Conservation (phyloP, 441 rosid genomes). For the Mallotus japonicus region DNA sequence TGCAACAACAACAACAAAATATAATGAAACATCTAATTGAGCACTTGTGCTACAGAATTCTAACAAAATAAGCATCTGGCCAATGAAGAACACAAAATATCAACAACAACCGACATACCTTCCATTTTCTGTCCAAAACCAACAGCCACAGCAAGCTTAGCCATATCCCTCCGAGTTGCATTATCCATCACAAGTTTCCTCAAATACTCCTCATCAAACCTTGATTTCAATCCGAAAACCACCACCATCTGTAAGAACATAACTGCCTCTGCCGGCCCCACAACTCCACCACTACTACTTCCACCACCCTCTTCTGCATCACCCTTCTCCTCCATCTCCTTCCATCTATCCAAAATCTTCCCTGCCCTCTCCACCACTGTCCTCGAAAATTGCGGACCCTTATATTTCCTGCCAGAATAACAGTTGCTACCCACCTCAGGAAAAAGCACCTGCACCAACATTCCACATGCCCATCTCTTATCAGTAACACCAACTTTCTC, state of each 20-base stretch:
- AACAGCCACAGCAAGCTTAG: constrained; percentile 43
- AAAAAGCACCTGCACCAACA: constrained; percentile 52
- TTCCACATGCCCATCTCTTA: constrained; percentile 60
- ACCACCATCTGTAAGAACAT: constrained; percentile 55
- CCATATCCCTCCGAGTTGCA: constrained; percentile 54
- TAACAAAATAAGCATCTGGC: background rate
- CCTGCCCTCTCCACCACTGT: constrained; percentile 40
- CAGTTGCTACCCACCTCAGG: constrained; percentile 29
- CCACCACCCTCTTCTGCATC: constrained; percentile 24
- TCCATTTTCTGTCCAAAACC: constrained; percentile 43
- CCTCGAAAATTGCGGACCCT: constrained; percentile 35
- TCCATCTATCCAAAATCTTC: constrained; percentile 40
- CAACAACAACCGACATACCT: constrained; percentile 32
- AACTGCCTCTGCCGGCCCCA: constrained; percentile 57
- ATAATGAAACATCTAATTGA: background rate
- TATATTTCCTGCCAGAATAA: constrained; percentile 11
- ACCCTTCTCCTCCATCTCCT: constrained; percentile 22
- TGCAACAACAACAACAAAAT: background rate
- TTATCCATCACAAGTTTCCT: constrained; percentile 47
- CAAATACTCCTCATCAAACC: constrained; percentile 43
- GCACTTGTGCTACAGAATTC: background rate
- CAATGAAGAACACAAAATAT: background rate
- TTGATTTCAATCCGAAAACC: constrained; percentile 42
- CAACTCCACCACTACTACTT: constrained; percentile 21
- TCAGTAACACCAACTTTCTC: constrained; percentile 47